Evolutionary conservation across 495 filamentous ascomycete species (phyloP).

Genomic region (Xylaria telfairii): DNA sequence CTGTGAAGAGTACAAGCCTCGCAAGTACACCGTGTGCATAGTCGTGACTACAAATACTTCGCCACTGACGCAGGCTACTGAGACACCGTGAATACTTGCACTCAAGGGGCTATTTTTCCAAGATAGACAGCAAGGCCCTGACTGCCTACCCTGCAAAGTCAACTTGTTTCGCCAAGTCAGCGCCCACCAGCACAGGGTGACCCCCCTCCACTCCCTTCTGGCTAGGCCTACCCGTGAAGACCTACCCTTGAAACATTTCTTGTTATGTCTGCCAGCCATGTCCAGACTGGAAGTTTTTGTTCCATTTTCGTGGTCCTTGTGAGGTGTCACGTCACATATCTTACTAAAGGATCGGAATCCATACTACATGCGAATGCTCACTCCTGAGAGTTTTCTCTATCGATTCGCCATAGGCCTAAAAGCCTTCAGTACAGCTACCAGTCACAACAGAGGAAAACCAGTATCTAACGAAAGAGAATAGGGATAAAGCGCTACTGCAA

Average conservation of each 20-base stretch:
- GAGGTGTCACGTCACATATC: not conserved
- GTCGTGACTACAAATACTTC: not conserved
- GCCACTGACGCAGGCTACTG: not conserved
- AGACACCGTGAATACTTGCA: not conserved
- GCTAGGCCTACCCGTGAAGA: slow-evolving; percentile 4
- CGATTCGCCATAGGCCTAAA: no score
- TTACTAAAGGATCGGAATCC: not conserved
- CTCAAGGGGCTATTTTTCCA: not conserved
- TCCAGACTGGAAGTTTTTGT: not conserved
- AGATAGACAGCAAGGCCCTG: not conserved
- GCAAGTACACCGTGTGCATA: slow-evolving; percentile 4
- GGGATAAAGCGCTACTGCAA: not conserved
- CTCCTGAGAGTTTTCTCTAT: no score
- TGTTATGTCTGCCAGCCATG: not conserved
- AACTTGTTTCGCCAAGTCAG: not conserved
- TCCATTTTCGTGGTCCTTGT: not conserved
- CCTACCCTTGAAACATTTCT: not conserved
- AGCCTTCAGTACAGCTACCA: no score
- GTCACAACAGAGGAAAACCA: not conserved
- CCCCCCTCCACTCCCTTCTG: not conserved
- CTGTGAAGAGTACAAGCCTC: slow-evolving; percentile 2
- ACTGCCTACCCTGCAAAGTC: not conserved
- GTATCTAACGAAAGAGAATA: not conserved
- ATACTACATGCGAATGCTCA: no score
- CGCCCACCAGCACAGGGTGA: not conserved